Evolutionary conservation across 176 grass and related monocot species (phyloP).

Genomic region (Eragrostis curvula): DNA sequence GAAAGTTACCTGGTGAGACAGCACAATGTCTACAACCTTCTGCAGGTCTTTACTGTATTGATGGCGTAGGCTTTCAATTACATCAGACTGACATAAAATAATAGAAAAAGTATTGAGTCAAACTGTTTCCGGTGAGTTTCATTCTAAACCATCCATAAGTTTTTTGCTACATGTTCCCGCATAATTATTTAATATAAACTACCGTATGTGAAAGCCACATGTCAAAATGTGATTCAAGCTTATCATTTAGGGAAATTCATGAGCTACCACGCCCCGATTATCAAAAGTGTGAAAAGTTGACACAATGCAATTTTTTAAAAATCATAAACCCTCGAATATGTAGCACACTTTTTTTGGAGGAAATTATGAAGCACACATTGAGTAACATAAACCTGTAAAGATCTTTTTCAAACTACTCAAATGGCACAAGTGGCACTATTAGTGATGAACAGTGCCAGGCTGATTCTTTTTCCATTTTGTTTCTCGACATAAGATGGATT

Average conservation of each 20-base stretch:
- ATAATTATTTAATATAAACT: conserved; percentile 2
- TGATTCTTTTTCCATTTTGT: no score
- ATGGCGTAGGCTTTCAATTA: conserved; percentile 81
- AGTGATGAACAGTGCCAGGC: no score
- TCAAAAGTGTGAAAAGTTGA: no score
- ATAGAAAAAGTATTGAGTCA: background rate
- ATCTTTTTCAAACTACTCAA: no score
- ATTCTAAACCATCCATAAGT: background rate
- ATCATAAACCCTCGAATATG: no score
- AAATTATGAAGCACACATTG: no score
- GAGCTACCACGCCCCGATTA: no score
- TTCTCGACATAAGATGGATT: no score
- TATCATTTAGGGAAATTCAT: background rate
- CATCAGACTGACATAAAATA: conserved; percentile 66
- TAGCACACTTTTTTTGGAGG: no score
- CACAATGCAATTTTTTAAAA: no score
- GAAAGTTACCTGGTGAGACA: conserved; percentile 94
- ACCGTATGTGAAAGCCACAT: conserved; percentile 4
- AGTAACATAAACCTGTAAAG: no score
- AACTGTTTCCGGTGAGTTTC: background rate
- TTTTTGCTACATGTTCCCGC: background rate
- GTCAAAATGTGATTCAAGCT: background rate
- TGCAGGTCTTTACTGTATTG: conserved; percentile 85
- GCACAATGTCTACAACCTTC: conserved; percentile 87
- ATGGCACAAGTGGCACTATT: no score